phyloP scores from a whole-genome alignment of 2,329 filamentous ascomycete species.

The Diplodia seriata region DNA sequence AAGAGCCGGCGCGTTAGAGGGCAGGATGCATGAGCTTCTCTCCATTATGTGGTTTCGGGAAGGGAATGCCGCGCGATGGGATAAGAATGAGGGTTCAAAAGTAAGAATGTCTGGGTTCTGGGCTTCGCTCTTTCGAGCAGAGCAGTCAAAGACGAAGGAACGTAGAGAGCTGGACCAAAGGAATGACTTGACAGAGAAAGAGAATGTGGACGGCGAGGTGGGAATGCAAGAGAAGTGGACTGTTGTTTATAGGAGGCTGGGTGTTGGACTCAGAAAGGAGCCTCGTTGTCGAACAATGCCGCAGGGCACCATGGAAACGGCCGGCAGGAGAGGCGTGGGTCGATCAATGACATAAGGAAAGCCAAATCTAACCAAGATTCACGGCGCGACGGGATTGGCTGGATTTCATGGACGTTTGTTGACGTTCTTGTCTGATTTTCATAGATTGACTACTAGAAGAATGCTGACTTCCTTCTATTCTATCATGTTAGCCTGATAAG shows the following conservation, averaged over 20 bases:
- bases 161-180: constrained; percentile 53
- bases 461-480: constrained; percentile 34
- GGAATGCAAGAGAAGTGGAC: constrained; percentile 42
- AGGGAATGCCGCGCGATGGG: constrained; percentile 35
- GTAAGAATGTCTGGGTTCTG: constrained; percentile 52
- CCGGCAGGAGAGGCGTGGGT: constrained; percentile 32
- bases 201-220: constrained; percentile 44
- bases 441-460: constrained; percentile 34
- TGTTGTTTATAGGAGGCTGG: constrained; percentile 34
- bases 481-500: constrained; percentile 45
- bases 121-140: constrained; percentile 36
- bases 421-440: constrained; percentile 32
- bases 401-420: constrained; percentile 32
- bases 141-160: constrained; percentile 46
- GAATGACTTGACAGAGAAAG: constrained; percentile 49
- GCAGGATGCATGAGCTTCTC: constrained; percentile 49
- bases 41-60: constrained; percentile 34
- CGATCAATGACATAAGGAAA: constrained; percentile 33
- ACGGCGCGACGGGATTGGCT: constrained; percentile 31
- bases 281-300: constrained; percentile 32
- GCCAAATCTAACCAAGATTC: constrained; percentile 30
- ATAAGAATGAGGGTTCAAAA: constrained; percentile 37
- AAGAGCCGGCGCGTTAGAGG: constrained; percentile 52
- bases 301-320: constrained; percentile 32
- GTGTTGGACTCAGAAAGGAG: constrained; percentile 32